Evolutionary conservation across 176 grass and related monocot species (phyloP).

Genomic region (Eremochloa ophiuroides): DNA sequence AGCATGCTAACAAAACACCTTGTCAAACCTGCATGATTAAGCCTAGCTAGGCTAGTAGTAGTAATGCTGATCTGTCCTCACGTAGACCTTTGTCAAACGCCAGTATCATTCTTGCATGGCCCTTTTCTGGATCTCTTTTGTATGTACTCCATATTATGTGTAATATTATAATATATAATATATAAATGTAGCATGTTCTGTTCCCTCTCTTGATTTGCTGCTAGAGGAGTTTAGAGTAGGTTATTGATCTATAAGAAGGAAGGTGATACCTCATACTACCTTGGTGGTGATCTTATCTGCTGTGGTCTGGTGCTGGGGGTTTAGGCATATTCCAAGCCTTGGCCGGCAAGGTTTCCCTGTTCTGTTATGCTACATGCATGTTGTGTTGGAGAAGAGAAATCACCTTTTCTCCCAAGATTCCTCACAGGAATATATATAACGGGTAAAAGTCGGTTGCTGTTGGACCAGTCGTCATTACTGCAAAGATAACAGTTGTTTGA

Average conservation of each 20-base stretch:
- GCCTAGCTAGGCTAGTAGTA: neutral
- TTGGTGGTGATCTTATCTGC: neutral
- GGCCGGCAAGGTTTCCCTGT: constrained; percentile 19
- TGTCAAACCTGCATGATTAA: constrained; percentile 1
- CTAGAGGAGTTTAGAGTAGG: no score
- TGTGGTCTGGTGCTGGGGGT: neutral
- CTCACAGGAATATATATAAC: neutral
- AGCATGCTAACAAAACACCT: neutral
- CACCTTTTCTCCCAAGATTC: constrained; percentile 6
- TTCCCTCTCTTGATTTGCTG: neutral
- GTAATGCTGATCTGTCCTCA: neutral
- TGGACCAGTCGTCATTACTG: neutral
- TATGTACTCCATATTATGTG: no score
- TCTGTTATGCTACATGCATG: neutral
- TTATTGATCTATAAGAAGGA: no score
- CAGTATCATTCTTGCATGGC: neutral
- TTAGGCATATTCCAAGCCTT: constrained; percentile 26
- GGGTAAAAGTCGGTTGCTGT: no score
- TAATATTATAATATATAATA: no score
- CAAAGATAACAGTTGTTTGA: neutral
- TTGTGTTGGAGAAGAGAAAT: neutral
- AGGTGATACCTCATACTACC: no score
- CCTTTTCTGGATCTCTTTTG: neutral
- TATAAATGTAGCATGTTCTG: neutral
- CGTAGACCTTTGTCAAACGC: constrained; percentile 3